phyloP scores from a whole-genome alignment of 768 basidiomycete species.

The Amanita thiersii region DNA sequence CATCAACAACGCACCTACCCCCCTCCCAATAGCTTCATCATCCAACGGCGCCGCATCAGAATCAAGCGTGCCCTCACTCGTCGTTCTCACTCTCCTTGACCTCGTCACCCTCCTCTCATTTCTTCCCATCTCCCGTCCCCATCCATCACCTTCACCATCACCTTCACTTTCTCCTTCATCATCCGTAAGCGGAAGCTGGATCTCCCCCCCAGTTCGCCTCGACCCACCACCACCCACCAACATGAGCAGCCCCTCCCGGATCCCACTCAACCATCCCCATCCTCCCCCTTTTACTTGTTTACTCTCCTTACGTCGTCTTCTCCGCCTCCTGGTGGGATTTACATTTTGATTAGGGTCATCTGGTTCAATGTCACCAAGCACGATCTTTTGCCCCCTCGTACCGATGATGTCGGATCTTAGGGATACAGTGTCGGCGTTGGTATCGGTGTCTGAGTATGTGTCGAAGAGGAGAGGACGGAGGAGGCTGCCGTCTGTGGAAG shows the following conservation, averaged over 20 bases:
- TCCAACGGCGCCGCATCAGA: constrained; percentile 6
- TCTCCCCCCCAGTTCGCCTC: neutral
- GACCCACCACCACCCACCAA: no score
- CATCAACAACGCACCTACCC: neutral
- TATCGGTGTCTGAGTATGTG: neutral
- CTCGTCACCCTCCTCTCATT: no score
- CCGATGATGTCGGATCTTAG: constrained; percentile 1
- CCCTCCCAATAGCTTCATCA: constrained; percentile 2
- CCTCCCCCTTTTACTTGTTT: neutral
- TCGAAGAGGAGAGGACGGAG: neutral
- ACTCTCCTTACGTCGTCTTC: neutral
- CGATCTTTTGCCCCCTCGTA: neutral
- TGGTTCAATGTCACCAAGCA: neutral
- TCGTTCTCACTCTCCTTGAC: no score
- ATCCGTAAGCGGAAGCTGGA: constrained; percentile 6
- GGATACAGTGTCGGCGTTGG: constrained; percentile 2
- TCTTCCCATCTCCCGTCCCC: neutral
- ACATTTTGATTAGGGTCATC: neutral
- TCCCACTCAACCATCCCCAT: constrained; percentile 1
- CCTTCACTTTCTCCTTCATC: constrained; percentile 1
- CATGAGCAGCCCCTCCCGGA: constrained; percentile 3
- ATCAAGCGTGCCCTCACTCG: constrained; percentile 4
- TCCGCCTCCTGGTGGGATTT: neutral
- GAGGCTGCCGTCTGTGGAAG: neutral
- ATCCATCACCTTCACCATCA: neutral